Evolutionary conservation across 495 filamentous ascomycete species (phyloP).

Genomic region (Xylaria grammica): DNA sequence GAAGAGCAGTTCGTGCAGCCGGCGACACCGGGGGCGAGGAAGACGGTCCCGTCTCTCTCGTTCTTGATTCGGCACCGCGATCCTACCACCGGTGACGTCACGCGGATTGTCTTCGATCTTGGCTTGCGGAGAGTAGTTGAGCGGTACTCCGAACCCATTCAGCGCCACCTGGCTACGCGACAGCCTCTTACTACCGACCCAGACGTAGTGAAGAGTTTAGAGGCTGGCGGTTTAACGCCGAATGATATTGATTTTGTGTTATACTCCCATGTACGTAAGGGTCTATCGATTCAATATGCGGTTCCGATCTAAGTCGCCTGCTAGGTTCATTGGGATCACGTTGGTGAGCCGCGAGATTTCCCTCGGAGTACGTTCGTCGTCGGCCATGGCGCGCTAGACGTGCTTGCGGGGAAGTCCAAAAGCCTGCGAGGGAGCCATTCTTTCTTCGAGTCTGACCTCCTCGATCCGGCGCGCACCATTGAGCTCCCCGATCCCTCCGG

Average conservation of each 20-base stretch:
- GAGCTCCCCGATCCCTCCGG: constrained; percentile 38
- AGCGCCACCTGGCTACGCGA: constrained; percentile 40
- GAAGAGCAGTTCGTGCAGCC: constrained; percentile 48
- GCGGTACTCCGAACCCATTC: constrained; percentile 41
- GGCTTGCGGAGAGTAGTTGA: constrained; percentile 41
- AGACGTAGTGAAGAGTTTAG: constrained; percentile 42
- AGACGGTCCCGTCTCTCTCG: constrained; percentile 32
- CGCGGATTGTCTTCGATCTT: constrained; percentile 48
- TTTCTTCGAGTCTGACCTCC: constrained; percentile 47
- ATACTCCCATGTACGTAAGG: constrained; percentile 47
- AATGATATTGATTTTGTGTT: constrained; percentile 49
- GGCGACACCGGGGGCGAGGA: constrained; percentile 27
- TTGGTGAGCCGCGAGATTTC: constrained; percentile 48
- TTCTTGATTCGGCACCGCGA: constrained; percentile 46
- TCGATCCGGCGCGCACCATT: constrained; percentile 40
- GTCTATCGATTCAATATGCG: no score
- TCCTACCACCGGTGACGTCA: constrained; percentile 20
- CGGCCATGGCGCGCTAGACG: constrained; percentile 39
- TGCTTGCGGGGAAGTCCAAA: constrained; percentile 35
- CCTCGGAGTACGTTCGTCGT: constrained; percentile 41
- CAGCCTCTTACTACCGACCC: constrained; percentile 42
- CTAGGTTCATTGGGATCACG: constrained; percentile 49
- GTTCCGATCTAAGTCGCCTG: no score
- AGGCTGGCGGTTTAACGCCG: constrained; percentile 34
- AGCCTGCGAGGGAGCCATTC: constrained; percentile 39